Evolutionary conservation across 129 eudicot species (phyloP).

Genomic region (Flaveria linearis): DNA sequence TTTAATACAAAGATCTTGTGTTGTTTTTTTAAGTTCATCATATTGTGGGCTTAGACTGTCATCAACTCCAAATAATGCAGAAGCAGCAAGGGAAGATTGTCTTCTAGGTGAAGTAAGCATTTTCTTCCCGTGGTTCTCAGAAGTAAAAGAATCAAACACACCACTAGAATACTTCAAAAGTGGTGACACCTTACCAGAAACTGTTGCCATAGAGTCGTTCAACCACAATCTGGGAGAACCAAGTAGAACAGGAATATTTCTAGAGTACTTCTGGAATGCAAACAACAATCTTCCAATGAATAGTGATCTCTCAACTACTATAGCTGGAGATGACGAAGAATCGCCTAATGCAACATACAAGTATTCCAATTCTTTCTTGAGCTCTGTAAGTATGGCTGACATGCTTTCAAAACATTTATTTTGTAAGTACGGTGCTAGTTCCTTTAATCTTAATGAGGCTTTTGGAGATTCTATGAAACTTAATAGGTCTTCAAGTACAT

Average conservation of each 20-base stretch:
- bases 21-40: slow-evolving; percentile 59
- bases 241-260: slow-evolving; percentile 75
- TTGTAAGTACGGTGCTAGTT: slow-evolving; percentile 73
- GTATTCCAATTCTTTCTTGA: slow-evolving; percentile 63
- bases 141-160: slow-evolving; percentile 42
- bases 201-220: slow-evolving; percentile 42
- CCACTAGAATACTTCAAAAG: slow-evolving; percentile 48
- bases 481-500: slow-evolving; percentile 71
- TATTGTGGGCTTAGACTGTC: slow-evolving; percentile 78
- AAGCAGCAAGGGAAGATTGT: slow-evolving; percentile 58
- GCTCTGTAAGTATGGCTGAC: slow-evolving; percentile 58
- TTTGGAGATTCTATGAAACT: slow-evolving; percentile 88
- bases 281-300: slow-evolving; percentile 85
- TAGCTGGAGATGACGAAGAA: slow-evolving; percentile 47
- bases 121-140: slow-evolving; percentile 57
- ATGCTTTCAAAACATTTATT: slow-evolving; percentile 70
- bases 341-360: slow-evolving; percentile 53
- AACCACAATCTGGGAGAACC: slow-evolving; percentile 94
- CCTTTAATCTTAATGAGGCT: slow-evolving; percentile 65
- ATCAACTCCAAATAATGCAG: slow-evolving; percentile 76
- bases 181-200: slow-evolving; percentile 41
- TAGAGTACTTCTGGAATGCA: slow-evolving; percentile 88
- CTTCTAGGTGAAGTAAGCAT: slow-evolving; percentile 51
- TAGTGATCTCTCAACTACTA: slow-evolving; percentile 76
- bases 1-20: slow-evolving; percentile 72